Evolutionary conservation across 257 asterid species (phyloP).

Genomic region (Rehmannia glutinosa): DNA sequence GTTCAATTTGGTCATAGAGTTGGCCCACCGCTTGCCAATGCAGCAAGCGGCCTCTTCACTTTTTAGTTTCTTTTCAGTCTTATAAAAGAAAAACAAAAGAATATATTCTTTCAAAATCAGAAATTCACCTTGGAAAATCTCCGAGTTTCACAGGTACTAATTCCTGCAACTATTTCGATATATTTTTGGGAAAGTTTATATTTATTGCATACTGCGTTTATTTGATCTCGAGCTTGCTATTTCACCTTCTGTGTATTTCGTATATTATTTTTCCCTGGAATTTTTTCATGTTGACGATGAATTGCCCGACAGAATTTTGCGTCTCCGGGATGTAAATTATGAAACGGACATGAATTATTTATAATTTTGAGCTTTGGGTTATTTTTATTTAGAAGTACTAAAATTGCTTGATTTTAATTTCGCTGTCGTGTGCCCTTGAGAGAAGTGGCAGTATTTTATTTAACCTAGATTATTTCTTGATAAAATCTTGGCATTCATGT

Average conservation of each 20-base stretch:
- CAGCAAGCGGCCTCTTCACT: not conserved
- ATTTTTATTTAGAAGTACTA: not conserved
- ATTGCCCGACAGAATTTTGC: not conserved
- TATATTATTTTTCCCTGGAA: not conserved
- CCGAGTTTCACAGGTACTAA: constrained; percentile 22
- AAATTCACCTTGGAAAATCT: not conserved
- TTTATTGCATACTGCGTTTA: no score
- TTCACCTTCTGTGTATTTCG: constrained; percentile 4
- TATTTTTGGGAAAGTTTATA: no score
- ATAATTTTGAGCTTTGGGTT: not conserved
- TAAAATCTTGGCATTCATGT: not conserved
- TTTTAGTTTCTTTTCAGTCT: not conserved
- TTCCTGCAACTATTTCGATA: constrained; percentile 3
- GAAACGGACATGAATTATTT: no score
- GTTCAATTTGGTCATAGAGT: no score
- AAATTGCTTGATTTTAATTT: not conserved
- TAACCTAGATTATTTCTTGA: not conserved
- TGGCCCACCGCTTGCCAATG: no score
- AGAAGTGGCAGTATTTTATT: not conserved
- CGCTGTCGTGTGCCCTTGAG: not conserved
- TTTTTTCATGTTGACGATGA: constrained; percentile 1
- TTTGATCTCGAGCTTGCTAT: not conserved
- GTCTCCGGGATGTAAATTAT: no score
- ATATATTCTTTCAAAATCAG: not conserved
- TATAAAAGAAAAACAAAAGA: not conserved